phyloP scores from a whole-genome alignment of 2,329 filamentous ascomycete species.

The Neonectria faginata region DNA sequence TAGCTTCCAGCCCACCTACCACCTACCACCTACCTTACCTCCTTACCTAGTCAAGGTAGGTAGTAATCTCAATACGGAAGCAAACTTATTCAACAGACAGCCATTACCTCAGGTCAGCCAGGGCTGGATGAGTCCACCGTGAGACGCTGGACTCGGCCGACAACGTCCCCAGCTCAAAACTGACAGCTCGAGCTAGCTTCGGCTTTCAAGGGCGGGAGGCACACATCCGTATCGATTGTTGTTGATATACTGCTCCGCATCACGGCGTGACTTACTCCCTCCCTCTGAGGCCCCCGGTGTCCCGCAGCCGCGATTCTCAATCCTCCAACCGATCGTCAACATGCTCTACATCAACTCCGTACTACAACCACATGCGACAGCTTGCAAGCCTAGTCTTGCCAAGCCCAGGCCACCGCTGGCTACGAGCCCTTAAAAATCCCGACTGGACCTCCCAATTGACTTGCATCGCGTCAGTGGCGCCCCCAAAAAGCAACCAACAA shows the following conservation, averaged over 20 bases:
- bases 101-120: conserved; percentile 24
- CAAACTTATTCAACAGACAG: not conserved
- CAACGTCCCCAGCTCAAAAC: conserved; percentile 9
- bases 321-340: conserved; percentile 15
- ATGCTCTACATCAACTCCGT: conserved; percentile 14
- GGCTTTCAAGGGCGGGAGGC: not conserved
- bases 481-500: conserved; percentile 43
- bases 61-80: not conserved
- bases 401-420: conserved; percentile 12
- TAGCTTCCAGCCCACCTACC: not conserved
- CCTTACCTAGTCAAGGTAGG: not conserved
- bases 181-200: not conserved
- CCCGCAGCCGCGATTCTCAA: conserved; percentile 8
- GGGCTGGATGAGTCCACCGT: conserved; percentile 1
- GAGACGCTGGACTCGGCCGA: conserved; percentile 25
- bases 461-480: conserved; percentile 43
- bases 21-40: not conserved
- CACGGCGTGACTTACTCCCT: not conserved
- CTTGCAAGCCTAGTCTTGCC: conserved; percentile 21
- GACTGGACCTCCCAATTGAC: conserved; percentile 32
- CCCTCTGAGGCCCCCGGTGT: conserved; percentile 1
- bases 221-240: not conserved
- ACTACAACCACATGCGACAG: conserved; percentile 32
- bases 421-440: conserved; percentile 14
- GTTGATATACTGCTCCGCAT: not conserved